Base-by-base conservation (phyloP, 768 basidiomycete genomes). In the Tricholoma matsutake region DNA sequence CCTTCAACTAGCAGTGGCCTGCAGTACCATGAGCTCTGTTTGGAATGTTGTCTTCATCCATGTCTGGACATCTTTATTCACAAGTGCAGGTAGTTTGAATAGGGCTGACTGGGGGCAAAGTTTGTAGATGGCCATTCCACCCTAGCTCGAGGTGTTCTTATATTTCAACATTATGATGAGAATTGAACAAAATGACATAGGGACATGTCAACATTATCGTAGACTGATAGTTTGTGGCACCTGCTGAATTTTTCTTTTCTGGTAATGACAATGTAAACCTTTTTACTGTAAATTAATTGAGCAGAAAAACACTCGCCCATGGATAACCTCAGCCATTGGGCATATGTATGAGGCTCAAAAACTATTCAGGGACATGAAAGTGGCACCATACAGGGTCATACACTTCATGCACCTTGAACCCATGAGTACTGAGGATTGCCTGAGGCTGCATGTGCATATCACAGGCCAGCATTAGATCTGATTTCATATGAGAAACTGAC, bases 151-250 rank as follows among this genome's bases (percentile, higher is more conserved):
- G 14, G 11, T 37, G 10, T 37, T 11, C n/a, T 6, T 4, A 37
- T 37, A 4, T 37, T 6, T 37, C 13, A 14, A 37, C 10, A 35
- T 28, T 20, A 54, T 2, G 13, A 56, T 51, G 3, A 20, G 25
- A 51, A 39, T 3, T 2, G n/a, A 67, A 64, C 57, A 66, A 66
- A 53, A 70, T 67, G 5, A 70, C 35, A 53, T 65, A 64, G 6
- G 65, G 65, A 1, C 65, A 64, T 14, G n/a, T n/a, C n/a, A n/a
- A 63, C 13, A 68, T 65, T 5, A 64, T 55, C 67, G 68, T 64
- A 37, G 60, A 37, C 67, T 67, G 68, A 49, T 65, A 65, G 54
- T 67, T 68, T 18, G 67, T 58, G 5, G 65, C 31, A 8, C 31
- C 31, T 32, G 31, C 8, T 8, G 8, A 8, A 32, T 32, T 32